Evolutionary conservation across 345 rosid genomes (phyloP).

Genomic region (Lepidium aucheri): DNA sequence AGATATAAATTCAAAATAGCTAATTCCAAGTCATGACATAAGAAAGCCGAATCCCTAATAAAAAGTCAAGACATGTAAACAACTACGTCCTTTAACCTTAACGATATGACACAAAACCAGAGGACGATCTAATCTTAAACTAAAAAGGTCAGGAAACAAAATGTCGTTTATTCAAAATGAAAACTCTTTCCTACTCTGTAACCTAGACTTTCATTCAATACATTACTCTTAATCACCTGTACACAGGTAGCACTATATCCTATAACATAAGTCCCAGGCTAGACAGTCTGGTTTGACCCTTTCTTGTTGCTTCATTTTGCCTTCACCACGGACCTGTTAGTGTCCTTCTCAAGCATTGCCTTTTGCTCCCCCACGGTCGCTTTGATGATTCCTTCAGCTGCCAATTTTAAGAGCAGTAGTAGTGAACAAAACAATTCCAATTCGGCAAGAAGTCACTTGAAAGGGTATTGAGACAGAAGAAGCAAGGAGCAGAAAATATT

Average conservation of each 20-base stretch:
- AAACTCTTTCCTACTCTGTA: slow-evolving; percentile 21
- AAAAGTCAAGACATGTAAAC: background rate
- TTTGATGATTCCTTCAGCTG: slow-evolving; percentile 42
- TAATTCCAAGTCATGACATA: background rate
- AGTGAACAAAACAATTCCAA: background rate
- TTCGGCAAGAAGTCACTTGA: background rate
- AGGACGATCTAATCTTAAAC: slow-evolving; percentile 15
- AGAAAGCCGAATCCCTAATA: background rate
- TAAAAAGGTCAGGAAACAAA: slow-evolving; percentile 1
- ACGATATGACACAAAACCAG: slow-evolving; percentile 8
- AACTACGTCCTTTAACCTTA: background rate
- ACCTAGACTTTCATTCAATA: slow-evolving; percentile 15
- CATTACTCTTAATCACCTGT: slow-evolving; percentile 17
- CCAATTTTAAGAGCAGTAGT: background rate
- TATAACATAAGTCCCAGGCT: slow-evolving; percentile 16
- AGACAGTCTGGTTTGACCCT: background rate
- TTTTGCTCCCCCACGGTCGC: slow-evolving; percentile 51
- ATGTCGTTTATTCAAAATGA: slow-evolving; percentile 12
- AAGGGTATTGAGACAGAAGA: background rate
- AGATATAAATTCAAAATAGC: background rate
- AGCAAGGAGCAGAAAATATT: background rate
- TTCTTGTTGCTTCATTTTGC: slow-evolving; percentile 7
- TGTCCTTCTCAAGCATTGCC: slow-evolving; percentile 44
- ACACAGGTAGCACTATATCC: slow-evolving; percentile 29
- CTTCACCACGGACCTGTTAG: slow-evolving; percentile 73